Evolutionary conservation across 345 rosid genomes (phyloP).

Genomic region (Noccaea caerulescens): DNA sequence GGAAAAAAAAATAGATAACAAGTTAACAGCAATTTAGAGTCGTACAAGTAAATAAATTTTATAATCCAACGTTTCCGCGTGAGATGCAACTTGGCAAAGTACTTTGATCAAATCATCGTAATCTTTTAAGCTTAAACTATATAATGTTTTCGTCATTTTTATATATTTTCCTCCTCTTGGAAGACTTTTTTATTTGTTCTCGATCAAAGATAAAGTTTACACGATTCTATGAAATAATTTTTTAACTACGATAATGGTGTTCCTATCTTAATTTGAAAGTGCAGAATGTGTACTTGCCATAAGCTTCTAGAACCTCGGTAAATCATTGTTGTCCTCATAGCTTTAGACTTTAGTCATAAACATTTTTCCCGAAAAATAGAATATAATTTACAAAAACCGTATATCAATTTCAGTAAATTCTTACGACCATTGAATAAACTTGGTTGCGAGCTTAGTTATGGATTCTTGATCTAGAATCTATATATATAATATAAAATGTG

Average conservation of each 20-base stretch:
- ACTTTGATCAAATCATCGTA: slow-evolving; percentile 25
- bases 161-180: background rate
- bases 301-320: slow-evolving; percentile 28
- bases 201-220: slow-evolving; percentile 34
- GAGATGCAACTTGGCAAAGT: slow-evolving; percentile 36
- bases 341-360: slow-evolving; percentile 1
- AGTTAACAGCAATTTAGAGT: background rate
- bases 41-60: background rate
- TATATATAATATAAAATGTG: too few relatives aligned
- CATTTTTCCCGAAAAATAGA: background rate
- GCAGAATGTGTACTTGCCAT: slow-evolving; percentile 40
- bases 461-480: background rate
- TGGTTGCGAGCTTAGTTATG: background rate
- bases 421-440: background rate
- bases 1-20: background rate
- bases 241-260: slow-evolving; percentile 14
- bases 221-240: slow-evolving; percentile 14
- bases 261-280: slow-evolving; percentile 42
- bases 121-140: slow-evolving; percentile 7
- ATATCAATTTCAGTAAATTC: background rate
- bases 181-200: slow-evolving; percentile 1
- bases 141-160: background rate
- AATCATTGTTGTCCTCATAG: slow-evolving; percentile 4
- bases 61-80: slow-evolving; percentile 36
- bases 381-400: background rate